phyloP scores from a whole-genome alignment of 345 rosid species.

The Syzygium aqueum region DNA sequence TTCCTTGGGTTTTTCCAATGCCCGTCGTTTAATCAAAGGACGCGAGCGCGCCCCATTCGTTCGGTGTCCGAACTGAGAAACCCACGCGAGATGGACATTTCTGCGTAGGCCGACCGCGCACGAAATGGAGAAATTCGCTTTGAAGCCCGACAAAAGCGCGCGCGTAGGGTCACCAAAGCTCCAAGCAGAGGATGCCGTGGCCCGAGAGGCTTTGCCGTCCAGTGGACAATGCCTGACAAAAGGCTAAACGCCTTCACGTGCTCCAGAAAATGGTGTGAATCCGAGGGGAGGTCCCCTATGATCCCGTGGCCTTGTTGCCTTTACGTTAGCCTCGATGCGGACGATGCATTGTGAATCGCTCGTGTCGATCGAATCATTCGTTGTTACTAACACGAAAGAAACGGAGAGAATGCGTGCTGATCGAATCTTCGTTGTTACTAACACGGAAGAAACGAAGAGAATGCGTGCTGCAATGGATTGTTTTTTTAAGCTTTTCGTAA shows the following conservation, averaged over 20 bases:
- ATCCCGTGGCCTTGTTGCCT: not conserved
- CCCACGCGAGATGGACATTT: not conserved
- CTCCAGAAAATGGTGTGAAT: not conserved
- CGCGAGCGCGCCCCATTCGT: not conserved
- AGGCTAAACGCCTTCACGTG: not conserved
- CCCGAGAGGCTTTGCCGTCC: not conserved
- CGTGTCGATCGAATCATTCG: not conserved
- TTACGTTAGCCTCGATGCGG: not conserved
- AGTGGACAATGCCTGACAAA: not conserved
- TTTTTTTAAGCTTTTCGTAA: not conserved
- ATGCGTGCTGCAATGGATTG: not conserved
- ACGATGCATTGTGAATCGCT: too few species aligned
- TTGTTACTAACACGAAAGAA: not conserved
- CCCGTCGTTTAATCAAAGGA: not conserved
- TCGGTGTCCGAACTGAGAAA: not conserved
- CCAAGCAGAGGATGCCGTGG: not conserved
- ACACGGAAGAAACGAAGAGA: not conserved
- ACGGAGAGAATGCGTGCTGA: not conserved
- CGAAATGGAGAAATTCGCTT: fast-evolving
- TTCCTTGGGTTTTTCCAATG: not conserved
- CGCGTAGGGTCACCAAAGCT: not conserved
- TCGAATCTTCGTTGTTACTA: not conserved
- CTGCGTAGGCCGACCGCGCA: not conserved
- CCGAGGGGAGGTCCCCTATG: not conserved
- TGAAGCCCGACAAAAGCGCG: not conserved